Evolutionary conservation across 2,329 filamentous ascomycete species (phyloP).

Genomic region (Curvularia lunata): DNA sequence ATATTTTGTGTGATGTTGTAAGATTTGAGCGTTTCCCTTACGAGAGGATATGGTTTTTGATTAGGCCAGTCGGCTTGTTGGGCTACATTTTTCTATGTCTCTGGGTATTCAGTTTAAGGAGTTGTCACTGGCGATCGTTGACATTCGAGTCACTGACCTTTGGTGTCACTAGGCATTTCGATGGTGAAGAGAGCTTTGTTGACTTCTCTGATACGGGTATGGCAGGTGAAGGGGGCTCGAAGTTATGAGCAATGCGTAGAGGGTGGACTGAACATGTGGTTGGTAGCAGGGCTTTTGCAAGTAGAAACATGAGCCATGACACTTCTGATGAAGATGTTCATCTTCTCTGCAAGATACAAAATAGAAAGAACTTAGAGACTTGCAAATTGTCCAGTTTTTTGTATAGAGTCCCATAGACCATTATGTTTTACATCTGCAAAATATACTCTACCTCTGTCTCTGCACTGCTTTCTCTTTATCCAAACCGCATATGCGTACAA

Average conservation of each 20-base stretch:
- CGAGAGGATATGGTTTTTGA: neutral
- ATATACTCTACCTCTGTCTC: neutral
- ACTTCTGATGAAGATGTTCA: neutral
- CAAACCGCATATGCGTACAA: neutral
- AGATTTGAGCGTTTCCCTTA: neutral
- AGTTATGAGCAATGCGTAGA: conserved; percentile 36
- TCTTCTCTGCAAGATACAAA: neutral
- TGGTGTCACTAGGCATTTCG: conserved; percentile 39
- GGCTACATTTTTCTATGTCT: neutral
- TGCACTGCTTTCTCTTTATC: neutral
- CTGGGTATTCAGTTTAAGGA: neutral
- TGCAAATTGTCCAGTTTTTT: neutral
- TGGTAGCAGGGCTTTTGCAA: neutral
- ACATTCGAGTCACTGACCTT: conserved; percentile 2
- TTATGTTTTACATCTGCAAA: neutral
- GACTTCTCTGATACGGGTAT: conserved; percentile 32
- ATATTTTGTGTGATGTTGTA: neutral
- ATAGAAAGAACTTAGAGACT: neutral
- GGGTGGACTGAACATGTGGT: too few species aligned
- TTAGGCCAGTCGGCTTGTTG: neutral
- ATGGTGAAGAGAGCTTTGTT: conserved; percentile 47
- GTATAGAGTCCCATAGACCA: neutral
- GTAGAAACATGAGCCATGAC: neutral
- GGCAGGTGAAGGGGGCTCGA: conserved; percentile 26
- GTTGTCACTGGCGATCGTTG: neutral